phyloP scores from a whole-genome alignment of 768 basidiomycete species.

The Pleurotus platypus region DNA sequence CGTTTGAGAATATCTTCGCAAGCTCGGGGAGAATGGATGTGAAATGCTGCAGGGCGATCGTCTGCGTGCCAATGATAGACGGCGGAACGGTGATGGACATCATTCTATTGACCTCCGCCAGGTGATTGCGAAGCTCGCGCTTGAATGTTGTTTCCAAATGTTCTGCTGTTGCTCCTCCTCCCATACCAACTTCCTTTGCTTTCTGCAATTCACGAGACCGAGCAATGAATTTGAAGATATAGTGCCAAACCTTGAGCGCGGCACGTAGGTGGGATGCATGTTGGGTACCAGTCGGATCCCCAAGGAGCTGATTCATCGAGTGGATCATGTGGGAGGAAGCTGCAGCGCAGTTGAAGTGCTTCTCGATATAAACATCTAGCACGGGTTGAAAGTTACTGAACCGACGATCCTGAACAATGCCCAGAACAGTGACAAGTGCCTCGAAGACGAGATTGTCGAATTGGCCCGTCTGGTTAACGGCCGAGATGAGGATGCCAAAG shows the following conservation, averaged over 20 bases:
- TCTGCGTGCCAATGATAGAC: constrained; percentile 95
- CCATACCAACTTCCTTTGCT: constrained; percentile 72
- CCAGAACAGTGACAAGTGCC: constrained; percentile 85
- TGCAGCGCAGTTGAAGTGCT: constrained; percentile 78
- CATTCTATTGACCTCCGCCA: constrained; percentile 81
- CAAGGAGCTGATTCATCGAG: constrained; percentile 81
- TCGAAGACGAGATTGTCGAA: constrained; percentile 88
- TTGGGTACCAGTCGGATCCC: constrained; percentile 66
- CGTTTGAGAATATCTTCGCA: constrained; percentile 70
- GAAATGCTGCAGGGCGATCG: constrained; percentile 90
- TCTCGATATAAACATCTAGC: constrained; percentile 88
- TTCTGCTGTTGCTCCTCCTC: constrained; percentile 78
- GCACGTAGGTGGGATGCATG: constrained; percentile 78
- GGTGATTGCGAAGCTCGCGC: constrained; percentile 72
- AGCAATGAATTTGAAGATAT: constrained; percentile 92
- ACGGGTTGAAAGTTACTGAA: constrained; percentile 96
- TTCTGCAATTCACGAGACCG: constrained; percentile 89
- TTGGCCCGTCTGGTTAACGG: constrained; percentile 68
- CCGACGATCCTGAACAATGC: constrained; percentile 89
- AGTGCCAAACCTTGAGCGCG: constrained; percentile 95
- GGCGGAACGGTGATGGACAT: constrained; percentile 78
- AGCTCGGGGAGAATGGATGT: constrained; percentile 89
- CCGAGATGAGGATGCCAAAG: constrained; percentile 82
- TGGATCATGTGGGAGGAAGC: constrained; percentile 84
- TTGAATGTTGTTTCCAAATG: constrained; percentile 85